Percentiles rank a stretch among this genome's conserved stretches.
Evolutionary conservation across 2,329 filamentous ascomycete species (phyloP).

Genomic region (Diaporthe sp.): DNA sequence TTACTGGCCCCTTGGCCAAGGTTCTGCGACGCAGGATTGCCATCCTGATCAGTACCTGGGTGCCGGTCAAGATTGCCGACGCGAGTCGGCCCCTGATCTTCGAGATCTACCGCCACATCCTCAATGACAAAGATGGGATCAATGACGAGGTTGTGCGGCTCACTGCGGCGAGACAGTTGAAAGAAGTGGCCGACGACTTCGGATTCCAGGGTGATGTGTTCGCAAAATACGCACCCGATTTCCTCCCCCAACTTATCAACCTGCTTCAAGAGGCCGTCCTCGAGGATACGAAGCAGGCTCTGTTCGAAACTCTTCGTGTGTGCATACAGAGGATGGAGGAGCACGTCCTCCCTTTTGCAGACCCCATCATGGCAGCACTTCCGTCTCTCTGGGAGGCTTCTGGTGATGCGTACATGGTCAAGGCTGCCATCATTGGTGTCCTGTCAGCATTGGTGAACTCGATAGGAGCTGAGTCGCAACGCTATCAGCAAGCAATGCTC

Average conservation of each 20-base stretch:
- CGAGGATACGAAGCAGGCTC: conserved; percentile 89
- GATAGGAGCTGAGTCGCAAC: conserved; percentile 81
- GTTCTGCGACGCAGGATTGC: conserved; percentile 89
- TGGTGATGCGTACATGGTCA: conserved; percentile 86
- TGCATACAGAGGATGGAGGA: conserved; percentile 86
- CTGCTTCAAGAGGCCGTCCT: conserved; percentile 85
- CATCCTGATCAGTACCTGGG: conserved; percentile 91
- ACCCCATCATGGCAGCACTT: conserved; percentile 84
- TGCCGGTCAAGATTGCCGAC: conserved; percentile 79
- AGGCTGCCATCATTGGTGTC: conserved; percentile 90
- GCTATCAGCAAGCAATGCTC: conserved; percentile 84
- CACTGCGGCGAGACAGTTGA: conserved; percentile 88
- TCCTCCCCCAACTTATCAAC: conserved; percentile 79
- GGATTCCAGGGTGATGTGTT: conserved; percentile 83
- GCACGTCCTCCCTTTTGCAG: conserved; percentile 76
- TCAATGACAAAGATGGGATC: conserved; percentile 79
- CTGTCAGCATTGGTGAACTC: conserved; percentile 87
- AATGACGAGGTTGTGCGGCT: conserved; percentile 95
- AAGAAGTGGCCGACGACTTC: conserved; percentile 84
- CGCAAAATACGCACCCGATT: conserved; percentile 79
- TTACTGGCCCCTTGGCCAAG: conserved; percentile 73
- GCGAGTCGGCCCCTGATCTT: conserved; percentile 81
- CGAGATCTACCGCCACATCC: conserved; percentile 88
- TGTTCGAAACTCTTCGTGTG: conserved; percentile 87
- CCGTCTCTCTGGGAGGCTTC: conserved; percentile 88